A percentile compares a stretch with the other conserved stretches of the same genome.
Conservation (phyloP, 2,329 filamentous ascomycete genomes). For the Aspergillus arachidicola region DNA sequence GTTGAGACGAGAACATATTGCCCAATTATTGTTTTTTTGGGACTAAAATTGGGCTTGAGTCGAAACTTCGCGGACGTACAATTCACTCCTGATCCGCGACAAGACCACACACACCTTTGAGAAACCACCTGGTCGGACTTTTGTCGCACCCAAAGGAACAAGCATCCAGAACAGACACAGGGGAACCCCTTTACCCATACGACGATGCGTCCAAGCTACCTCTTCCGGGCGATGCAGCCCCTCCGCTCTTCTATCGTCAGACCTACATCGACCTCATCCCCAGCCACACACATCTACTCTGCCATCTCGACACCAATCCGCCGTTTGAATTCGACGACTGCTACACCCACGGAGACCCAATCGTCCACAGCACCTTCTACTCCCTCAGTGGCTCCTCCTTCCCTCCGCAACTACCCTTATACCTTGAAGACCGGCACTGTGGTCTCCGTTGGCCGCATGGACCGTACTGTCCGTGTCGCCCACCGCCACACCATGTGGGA, state of each 20-base stretch:
- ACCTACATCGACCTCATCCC: slow-evolving; percentile 24
- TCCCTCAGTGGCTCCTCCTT: slow-evolving; percentile 25
- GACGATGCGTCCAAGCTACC: slow-evolving; percentile 33
- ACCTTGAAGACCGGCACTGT: slow-evolving; percentile 42
- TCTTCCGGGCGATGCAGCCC: slow-evolving; percentile 36
- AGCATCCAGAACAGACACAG: not conserved
- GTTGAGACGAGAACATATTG: not conserved
- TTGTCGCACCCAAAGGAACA: not conserved
- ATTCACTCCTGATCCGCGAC: too few species aligned
- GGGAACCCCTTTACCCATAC: not conserved
- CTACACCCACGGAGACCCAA: slow-evolving; percentile 13
- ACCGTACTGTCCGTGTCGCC: slow-evolving; percentile 43
- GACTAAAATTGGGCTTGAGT: not conserved
- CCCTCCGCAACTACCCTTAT: slow-evolving; percentile 40
- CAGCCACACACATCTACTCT: slow-evolving; percentile 23
- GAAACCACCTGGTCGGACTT: not conserved
- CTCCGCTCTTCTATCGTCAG: slow-evolving; percentile 31
- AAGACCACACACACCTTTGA: not conserved
- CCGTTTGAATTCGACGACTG: slow-evolving; percentile 15
- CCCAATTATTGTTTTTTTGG: not conserved
- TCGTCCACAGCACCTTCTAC: slow-evolving; percentile 3
- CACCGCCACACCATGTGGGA: slow-evolving; percentile 40
- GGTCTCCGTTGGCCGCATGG: slow-evolving; percentile 44
- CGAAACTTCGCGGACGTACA: not conserved
- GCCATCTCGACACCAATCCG: slow-evolving; percentile 12